Conservation (phyloP, 83 land plant genomes). For the Thuja plicata region DNA sequence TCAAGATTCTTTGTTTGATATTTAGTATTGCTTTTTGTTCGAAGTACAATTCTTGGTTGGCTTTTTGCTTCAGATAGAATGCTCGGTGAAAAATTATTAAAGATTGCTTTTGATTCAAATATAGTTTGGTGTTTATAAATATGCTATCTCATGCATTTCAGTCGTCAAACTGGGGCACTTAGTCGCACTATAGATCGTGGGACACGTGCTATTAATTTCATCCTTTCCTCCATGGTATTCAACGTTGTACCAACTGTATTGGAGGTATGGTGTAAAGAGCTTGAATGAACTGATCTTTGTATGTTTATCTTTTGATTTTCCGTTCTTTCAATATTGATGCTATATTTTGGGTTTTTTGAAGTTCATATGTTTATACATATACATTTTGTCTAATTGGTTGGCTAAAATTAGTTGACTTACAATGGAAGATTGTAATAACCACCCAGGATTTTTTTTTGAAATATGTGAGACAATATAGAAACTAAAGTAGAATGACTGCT, state of each 20-base stretch:
- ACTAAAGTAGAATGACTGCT: no score
- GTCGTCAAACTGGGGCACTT: constrained; percentile 96
- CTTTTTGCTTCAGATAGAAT: neutral
- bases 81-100: neutral
- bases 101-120: neutral
- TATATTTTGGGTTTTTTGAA: neutral
- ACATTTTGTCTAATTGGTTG: constrained; percentile 1
- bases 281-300: neutral
- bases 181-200: constrained; percentile 94
- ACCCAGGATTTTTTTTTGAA: no score
- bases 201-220: constrained; percentile 91
- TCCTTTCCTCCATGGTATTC: constrained; percentile 87
- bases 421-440: no score
- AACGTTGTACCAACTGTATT: constrained; percentile 94
- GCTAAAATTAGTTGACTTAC: neutral
- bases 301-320: neutral
- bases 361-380: neutral
- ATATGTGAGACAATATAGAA: no score
- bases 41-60: neutral
- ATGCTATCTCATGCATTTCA: constrained; percentile 15
- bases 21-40: no score
- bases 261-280: constrained; percentile 57
- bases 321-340: neutral
- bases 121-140: neutral
- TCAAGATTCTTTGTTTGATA: neutral